A percentile compares a stretch with the other conserved stretches of the same genome.
Conservation (phyloP, 2,329 filamentous ascomycete genomes). For the Colletotrichum sp. region DNA sequence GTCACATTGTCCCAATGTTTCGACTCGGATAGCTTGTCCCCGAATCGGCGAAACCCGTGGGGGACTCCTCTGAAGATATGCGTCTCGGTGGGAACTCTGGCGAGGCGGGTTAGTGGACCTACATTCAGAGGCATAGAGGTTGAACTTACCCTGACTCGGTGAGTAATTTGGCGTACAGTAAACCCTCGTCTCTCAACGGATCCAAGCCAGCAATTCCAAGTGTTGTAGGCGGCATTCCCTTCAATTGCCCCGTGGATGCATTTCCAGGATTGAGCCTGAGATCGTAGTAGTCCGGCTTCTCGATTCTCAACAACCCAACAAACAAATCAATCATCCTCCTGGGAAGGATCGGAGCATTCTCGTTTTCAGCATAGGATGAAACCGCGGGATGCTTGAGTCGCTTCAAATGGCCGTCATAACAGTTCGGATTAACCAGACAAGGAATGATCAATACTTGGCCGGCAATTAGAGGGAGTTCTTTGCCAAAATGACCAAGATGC, state of each 20-base stretch:
- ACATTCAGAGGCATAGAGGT: no score
- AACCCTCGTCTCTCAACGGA: conserved; percentile 53
- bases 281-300: conserved; percentile 32
- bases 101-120: not conserved
- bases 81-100: conserved; percentile 52
- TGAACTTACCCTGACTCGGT: conserved; percentile 45
- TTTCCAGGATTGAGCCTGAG: conserved; percentile 43
- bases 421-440: conserved; percentile 38
- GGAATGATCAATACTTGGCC: conserved; percentile 60
- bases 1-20: conserved; percentile 47
- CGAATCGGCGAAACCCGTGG: conserved; percentile 51
- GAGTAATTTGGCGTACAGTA: conserved; percentile 50
- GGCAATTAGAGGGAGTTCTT: conserved; percentile 36
- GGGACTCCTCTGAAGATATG: conserved; percentile 57
- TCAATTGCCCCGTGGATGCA: conserved; percentile 35
- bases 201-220: conserved; percentile 52
- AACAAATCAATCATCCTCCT: conserved; percentile 38
- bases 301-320: conserved; percentile 30
- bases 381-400: conserved; percentile 40
- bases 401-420: conserved; percentile 33
- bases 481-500: conserved; percentile 29
- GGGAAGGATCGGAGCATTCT: conserved; percentile 54
- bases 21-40: conserved; percentile 41
- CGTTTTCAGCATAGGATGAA: conserved; percentile 51
- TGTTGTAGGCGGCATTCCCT: conserved; percentile 46